phyloP scores from a whole-genome alignment of 2,329 filamentous ascomycete species.

The Cryphonectria carpinicola region DNA sequence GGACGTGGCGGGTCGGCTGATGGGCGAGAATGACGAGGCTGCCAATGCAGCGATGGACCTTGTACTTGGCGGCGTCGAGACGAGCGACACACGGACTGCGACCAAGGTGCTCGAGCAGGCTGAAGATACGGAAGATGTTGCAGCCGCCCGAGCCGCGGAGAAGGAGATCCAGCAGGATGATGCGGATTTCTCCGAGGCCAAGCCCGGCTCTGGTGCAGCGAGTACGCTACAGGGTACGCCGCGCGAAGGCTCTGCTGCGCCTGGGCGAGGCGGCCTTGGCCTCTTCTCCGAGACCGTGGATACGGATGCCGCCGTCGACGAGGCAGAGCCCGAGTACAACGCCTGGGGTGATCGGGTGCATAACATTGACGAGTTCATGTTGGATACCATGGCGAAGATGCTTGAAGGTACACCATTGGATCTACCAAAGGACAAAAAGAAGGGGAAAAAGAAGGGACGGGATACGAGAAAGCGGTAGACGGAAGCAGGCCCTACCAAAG shows the following conservation, averaged over 20 bases:
- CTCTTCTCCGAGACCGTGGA: slow-evolving; percentile 44
- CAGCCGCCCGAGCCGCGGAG: slow-evolving; percentile 83
- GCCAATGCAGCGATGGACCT: slow-evolving; percentile 84
- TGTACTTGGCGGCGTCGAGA: slow-evolving; percentile 71
- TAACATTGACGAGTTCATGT: slow-evolving; percentile 76
- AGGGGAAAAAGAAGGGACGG: slow-evolving; percentile 62
- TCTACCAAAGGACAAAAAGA: slow-evolving; percentile 67
- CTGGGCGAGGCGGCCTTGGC: slow-evolving; percentile 41
- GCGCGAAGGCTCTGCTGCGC: slow-evolving; percentile 42
- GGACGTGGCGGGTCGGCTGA: slow-evolving; percentile 65
- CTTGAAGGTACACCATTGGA: slow-evolving; percentile 64
- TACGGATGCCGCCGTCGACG: slow-evolving; percentile 34
- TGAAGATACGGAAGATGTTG: slow-evolving; percentile 90
- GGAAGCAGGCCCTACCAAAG: neutral
- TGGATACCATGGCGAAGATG: slow-evolving; percentile 67
- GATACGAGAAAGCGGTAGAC: slow-evolving; percentile 56
- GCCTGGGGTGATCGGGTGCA: slow-evolving; percentile 61
- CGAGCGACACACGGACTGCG: slow-evolving; percentile 63
- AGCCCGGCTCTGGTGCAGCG: slow-evolving; percentile 56
- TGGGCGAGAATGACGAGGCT: slow-evolving; percentile 69
- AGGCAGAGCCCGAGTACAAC: slow-evolving; percentile 55
- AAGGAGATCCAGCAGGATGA: slow-evolving; percentile 88
- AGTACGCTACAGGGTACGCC: slow-evolving; percentile 58
- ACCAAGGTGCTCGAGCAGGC: slow-evolving; percentile 82
- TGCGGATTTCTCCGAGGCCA: slow-evolving; percentile 75